Evolutionary conservation across 106 monocot species (phyloP).

Genomic region (Apostasia ramifera): DNA sequence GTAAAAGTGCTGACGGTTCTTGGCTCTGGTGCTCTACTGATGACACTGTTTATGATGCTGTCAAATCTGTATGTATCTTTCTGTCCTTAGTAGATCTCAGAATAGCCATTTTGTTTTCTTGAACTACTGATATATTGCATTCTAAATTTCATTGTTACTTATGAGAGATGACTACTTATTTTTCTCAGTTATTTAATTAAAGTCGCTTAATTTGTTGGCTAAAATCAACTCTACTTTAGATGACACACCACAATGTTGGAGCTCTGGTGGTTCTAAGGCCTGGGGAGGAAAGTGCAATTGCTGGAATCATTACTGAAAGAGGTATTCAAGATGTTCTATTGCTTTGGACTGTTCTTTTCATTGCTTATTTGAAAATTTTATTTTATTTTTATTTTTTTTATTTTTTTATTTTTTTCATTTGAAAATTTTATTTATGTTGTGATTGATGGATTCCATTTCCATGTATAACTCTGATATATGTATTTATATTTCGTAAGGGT

Average conservation of each 20-base stretch:
- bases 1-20: conserved; percentile 73
- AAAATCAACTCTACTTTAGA: conserved; percentile 34
- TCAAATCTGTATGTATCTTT: conserved; percentile 47
- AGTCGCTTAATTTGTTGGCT: background rate
- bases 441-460: too few relatives aligned
- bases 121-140: too few relatives aligned
- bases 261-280: conserved; percentile 87
- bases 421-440: conserved; percentile 2
- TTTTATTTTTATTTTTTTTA: background rate
- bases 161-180: background rate
- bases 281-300: conserved; percentile 63
- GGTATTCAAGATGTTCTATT: conserved; percentile 24
- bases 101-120: background rate
- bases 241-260: conserved; percentile 97
- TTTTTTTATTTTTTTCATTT: background rate
- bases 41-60: conserved; percentile 70
- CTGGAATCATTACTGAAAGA: conserved; percentile 98
- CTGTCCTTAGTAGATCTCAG: background rate
- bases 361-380: too few relatives aligned
- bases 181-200: background rate
- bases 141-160: background rate
- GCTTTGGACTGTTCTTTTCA: background rate
- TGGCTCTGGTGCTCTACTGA: conserved; percentile 79
- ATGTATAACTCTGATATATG: too few relatives aligned
- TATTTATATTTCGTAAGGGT: too few relatives aligned